Evolutionary conservation across 495 filamentous ascomycete species (phyloP), one percentile per base, ranked within the genome.

Genomic region (Aspergillus affinis): DNA sequence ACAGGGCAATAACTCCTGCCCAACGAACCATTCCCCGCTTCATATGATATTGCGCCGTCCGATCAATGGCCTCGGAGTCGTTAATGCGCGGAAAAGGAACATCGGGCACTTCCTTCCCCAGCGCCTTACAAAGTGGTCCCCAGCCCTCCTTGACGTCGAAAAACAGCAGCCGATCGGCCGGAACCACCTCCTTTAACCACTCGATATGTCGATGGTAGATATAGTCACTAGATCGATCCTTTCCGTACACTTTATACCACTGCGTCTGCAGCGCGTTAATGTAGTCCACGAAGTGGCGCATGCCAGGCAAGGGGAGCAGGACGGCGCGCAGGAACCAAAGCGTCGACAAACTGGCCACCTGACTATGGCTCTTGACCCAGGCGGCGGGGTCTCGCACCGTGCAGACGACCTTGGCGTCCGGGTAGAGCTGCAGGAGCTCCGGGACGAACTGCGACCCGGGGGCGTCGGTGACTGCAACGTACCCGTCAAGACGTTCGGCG

Each of bases 401-500:
- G 49, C 65, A 68, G 30, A 73, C 64, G 13, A 73, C 65, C 48
- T 64, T 71, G 6, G 71, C 71, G 18, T 67, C 61, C 0, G 71
- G 71, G 61, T 71, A 71, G 50, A 73, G 55, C 8, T 61, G 55
- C 26, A 73, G 48, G 36, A 73, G 51, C 29, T 73, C 71, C 7
- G 66, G 68, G 2, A 68, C 45, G 23, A 71, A 54, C 32, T 73
- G 68, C 0, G 55, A 47, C 9, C 65, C 65, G 4, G 70, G 72
- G n/a, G 65, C 41, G 58, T 72, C 72, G 30, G 69, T 69, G 36
- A 66, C 69, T 54, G 85, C 71, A 4, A 84, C 83, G 71, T 94
- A 90, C 51, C 86, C 80, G 59, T 75, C 79, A 17, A 92, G 78
- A 53, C 82, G 81, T 59, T 88, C 89, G 60, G 89, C 89, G 70